Evolutionary conservation across 108 stramenopile species (phyloP), one percentile per base, ranked within the genome.

Genomic region (Conticribra weissflogii): DNA sequence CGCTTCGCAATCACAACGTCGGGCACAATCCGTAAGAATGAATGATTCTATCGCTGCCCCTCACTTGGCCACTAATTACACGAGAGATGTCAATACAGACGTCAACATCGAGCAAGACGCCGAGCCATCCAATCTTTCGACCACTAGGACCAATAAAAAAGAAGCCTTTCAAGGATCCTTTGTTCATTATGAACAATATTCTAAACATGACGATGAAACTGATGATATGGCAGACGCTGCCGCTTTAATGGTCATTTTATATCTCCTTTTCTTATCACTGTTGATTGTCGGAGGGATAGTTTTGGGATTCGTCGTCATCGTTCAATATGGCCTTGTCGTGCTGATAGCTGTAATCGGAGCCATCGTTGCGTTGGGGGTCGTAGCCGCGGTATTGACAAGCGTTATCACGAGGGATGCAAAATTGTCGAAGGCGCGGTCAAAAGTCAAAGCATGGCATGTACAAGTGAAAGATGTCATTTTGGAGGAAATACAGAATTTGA

Each of bases 401-500:
- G 75, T 62, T 14, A 60, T 68, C 16, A 32, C 52, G 3, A 45
- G 46, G 15, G 75, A 76, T 48, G 21, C 51, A 1, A 63, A 54
- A 33, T 23, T 76, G 16, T 44, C 47, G 9, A 56, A 49, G 27
- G 75, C 75, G 27, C 30, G 46, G 53, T 48, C 60, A 45, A 64
- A 47, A 34, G 62, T 76, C 18, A 19, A 68, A 29, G 33, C 54
- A 44, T 76, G 75, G 75, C 67, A 68, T 27, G 25, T 51, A 7
- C 52, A 21, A 31, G 53, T 54, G 15, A 68, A 76, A 33, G 75
- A 68, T 22, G 66, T 29, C 21, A 62, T 76, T 33, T 30, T 76
- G 61, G 66, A 63, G 33, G 75, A 76, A 45, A 57, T 76, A 31
- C 54, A 68, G 1, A 54, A 63, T 55, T 45, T 76, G 0, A 55